phyloP scores from a whole-genome alignment of 2,329 filamentous ascomycete species.

The Colletotrichum graminicola region DNA sequence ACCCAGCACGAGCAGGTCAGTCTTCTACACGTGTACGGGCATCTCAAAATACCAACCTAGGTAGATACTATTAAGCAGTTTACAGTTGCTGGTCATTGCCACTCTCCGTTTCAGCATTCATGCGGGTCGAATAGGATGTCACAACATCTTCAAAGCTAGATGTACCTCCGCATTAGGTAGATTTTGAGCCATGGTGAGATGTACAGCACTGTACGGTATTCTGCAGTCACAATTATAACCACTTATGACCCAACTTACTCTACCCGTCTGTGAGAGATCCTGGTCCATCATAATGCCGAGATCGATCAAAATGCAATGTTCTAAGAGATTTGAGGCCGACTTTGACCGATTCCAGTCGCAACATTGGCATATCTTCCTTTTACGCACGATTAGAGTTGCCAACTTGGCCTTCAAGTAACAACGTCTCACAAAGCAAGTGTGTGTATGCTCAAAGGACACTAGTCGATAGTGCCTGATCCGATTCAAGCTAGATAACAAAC shows the following conservation, averaged over 20 bases:
- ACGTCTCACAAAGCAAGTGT: neutral
- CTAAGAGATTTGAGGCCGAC: neutral
- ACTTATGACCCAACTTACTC: too few species aligned
- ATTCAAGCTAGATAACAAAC: constrained; percentile 5
- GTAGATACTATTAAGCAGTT: too few species aligned
- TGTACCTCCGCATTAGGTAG: constrained; percentile 11
- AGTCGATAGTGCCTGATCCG: neutral
- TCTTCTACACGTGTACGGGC: neutral
- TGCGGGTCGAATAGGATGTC: constrained; percentile 7
- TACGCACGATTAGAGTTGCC: too few species aligned
- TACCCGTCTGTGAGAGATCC: too few species aligned
- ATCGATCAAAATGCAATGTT: neutral
- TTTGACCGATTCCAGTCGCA: neutral
- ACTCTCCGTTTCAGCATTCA: constrained; percentile 6
- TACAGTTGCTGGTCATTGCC: neutral
- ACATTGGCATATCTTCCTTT: neutral
- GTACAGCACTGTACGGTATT: too few species aligned
- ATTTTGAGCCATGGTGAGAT: too few species aligned
- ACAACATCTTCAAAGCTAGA: constrained; percentile 7
- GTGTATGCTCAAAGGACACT: neutral
- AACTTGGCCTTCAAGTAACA: too few species aligned
- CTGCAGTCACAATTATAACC: too few species aligned
- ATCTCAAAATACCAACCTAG: too few species aligned
- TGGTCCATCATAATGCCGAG: neutral
- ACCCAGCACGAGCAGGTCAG: constrained; percentile 3